phyloP scores from a whole-genome alignment of 352 stramenopile species.

The Pythium apleroticum region DNA sequence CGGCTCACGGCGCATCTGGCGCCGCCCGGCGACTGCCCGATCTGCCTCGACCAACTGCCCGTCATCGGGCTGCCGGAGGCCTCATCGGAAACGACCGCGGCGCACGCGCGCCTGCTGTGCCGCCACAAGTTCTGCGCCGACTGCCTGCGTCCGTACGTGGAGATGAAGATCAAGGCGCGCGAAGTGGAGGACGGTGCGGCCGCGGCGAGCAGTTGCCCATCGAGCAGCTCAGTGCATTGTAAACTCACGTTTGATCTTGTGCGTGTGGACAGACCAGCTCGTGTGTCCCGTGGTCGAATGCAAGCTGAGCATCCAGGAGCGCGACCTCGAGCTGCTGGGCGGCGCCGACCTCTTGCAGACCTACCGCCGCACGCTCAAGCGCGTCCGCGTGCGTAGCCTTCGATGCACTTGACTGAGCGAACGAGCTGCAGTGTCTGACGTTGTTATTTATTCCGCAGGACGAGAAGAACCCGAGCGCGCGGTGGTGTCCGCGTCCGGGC shows the following conservation, averaged over 20 bases:
- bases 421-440: neutral
- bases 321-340: slow-evolving; percentile 39
- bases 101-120: slow-evolving; percentile 49
- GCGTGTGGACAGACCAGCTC: slow-evolving; percentile 41
- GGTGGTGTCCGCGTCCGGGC: slow-evolving; percentile 57
- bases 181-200: slow-evolving; percentile 61
- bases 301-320: slow-evolving; percentile 34
- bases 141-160: slow-evolving; percentile 52
- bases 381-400: slow-evolving; percentile 44
- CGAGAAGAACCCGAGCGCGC: slow-evolving; percentile 70
- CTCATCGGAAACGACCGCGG: slow-evolving; percentile 17
- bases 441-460: slow-evolving; percentile 31
- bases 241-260: too few relatives aligned
- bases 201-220: too few relatives aligned
- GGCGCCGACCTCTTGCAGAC: slow-evolving; percentile 27
- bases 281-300: slow-evolving; percentile 64
- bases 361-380: slow-evolving; percentile 43
- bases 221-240: too few relatives aligned
- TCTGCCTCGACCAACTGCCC: slow-evolving; percentile 62
- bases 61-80: slow-evolving; percentile 40
- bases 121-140: slow-evolving; percentile 59
- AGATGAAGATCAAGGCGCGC: slow-evolving; percentile 55
- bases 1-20: slow-evolving; percentile 51
- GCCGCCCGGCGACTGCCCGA: slow-evolving; percentile 41
- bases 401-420: neutral